phyloP scores from a whole-genome alignment of 495 filamentous ascomycete genomes.

The Xylaria sp. region DNA sequence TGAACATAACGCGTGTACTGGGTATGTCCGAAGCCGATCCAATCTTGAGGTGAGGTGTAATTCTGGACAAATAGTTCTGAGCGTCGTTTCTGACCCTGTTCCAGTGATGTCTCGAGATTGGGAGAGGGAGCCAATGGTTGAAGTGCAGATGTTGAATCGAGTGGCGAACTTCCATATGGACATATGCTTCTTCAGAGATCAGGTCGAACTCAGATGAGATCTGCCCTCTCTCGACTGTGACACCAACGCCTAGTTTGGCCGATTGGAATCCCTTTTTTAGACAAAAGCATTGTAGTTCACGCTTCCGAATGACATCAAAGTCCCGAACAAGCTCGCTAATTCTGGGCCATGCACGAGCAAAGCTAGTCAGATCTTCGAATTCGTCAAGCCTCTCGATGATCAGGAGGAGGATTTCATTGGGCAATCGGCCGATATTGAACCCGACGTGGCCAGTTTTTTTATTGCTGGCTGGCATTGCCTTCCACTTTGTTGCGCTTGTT shows the following conservation, averaged over 20 bases:
- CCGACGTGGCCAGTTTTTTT: background rate
- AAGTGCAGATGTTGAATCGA: conserved; percentile 54
- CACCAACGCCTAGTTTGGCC: conserved; percentile 55
- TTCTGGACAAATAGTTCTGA: conserved; percentile 27
- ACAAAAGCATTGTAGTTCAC: conserved; percentile 60
- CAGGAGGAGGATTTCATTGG: conserved; percentile 51
- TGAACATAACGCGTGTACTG: conserved; percentile 48
- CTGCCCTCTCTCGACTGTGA: conserved; percentile 34
- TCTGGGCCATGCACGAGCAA: conserved; percentile 47
- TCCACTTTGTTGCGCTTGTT: background rate
- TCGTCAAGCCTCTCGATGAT: conserved; percentile 48
- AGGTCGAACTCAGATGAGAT: conserved; percentile 59
- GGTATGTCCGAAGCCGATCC: background rate
- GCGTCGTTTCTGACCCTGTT: conserved; percentile 39
- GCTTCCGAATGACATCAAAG: conserved; percentile 52
- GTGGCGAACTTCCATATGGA: conserved; percentile 36
- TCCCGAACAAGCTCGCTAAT: conserved; percentile 43
- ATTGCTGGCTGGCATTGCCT: background rate
- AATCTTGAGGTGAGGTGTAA: conserved; percentile 25
- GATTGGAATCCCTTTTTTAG: conserved; percentile 51
- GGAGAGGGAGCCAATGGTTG: conserved; percentile 55
- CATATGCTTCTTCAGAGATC: conserved; percentile 50
- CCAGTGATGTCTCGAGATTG: conserved; percentile 57
- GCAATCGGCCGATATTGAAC: conserved; percentile 37
- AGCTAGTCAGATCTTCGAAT: conserved; percentile 45